These are phyloP conservation scores for Gossypium schwendimanii DNA, from an alignment of 441 rosid species.

Conservation along the genomic window DNA sequence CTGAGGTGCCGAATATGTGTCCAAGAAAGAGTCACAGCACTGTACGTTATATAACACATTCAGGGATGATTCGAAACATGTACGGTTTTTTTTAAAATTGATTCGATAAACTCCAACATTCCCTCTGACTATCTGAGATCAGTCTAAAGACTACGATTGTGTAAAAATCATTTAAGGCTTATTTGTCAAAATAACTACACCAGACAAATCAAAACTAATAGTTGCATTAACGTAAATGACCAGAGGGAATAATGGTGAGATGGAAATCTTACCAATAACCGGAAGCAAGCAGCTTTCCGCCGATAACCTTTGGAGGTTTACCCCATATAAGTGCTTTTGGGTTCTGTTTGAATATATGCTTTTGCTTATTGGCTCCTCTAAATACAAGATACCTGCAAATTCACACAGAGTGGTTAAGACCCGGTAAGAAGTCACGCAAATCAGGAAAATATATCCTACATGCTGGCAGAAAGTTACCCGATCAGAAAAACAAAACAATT, in stretches of 20 bases:
- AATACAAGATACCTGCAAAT: constrained; percentile 68
- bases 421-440: not conserved
- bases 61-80: not conserved
- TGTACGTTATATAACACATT: not conserved
- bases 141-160: not conserved
- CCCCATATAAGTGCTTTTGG: constrained; percentile 83
- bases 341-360: constrained; percentile 77
- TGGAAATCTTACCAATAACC: constrained; percentile 63
- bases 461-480: constrained; percentile 44
- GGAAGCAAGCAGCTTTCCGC: constrained; percentile 87
- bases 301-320: constrained; percentile 63
- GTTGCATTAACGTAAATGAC: not conserved
- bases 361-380: constrained; percentile 84
- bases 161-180: not conserved
- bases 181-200: not conserved
- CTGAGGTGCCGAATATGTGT: not conserved
- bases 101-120: not conserved
- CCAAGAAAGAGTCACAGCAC: not conserved
- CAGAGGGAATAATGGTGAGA: not conserved
- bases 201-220: not conserved
- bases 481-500: constrained; percentile 57
- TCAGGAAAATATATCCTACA: not conserved
- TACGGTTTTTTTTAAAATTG: not conserved
- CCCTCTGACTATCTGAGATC: not conserved
- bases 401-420: constrained; percentile 8